These are phyloP conservation scores for Didymella pinodella DNA, from an alignment of 2,329 filamentous ascomycete species.

Conservation along the genomic window DNA sequence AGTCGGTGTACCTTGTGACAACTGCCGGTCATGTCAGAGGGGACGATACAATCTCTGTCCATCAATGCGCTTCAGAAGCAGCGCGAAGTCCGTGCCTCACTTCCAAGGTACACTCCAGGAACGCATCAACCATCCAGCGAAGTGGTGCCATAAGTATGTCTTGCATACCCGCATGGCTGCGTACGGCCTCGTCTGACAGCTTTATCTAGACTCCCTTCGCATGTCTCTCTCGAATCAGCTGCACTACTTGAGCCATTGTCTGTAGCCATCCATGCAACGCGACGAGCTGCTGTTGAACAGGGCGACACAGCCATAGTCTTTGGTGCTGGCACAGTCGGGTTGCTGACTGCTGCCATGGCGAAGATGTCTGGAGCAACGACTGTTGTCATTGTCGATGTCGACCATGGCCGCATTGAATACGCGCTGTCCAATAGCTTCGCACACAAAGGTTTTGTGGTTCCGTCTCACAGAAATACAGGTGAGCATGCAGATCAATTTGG, in stretches of 20 bases:
- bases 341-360: slow-evolving; percentile 52
- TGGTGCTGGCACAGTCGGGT: slow-evolving; percentile 74
- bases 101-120: slow-evolving; percentile 56
- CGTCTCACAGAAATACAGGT: slow-evolving; percentile 30
- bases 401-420: slow-evolving; percentile 51
- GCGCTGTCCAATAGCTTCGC: slow-evolving; percentile 51
- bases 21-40: slow-evolving; percentile 53
- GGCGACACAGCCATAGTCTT: slow-evolving; percentile 84
- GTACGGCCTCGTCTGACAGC: slow-evolving; percentile 41
- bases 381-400: slow-evolving; percentile 53
- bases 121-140: slow-evolving; percentile 54
- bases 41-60: slow-evolving; percentile 55
- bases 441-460: slow-evolving; percentile 49
- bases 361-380: slow-evolving; percentile 53
- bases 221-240: slow-evolving; percentile 51
- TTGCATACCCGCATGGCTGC: slow-evolving; percentile 38
- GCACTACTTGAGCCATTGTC: slow-evolving; percentile 68
- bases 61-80: slow-evolving; percentile 54
- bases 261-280: slow-evolving; percentile 84
- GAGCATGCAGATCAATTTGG: slow-evolving; percentile 46
- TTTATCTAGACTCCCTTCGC: slow-evolving; percentile 49
- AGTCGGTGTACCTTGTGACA: slow-evolving; percentile 53
- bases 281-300: slow-evolving; percentile 74
- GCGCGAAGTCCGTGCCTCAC: slow-evolving; percentile 54
- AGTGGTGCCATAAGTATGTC: slow-evolving; percentile 56